A percentile compares a stretch with the other conserved stretches of the same genome.
These are phyloP conservation scores for Deuterostichococcus epilithicus DNA, from an alignment of 139 green algal species.

Conservation along the genomic window DNA sequence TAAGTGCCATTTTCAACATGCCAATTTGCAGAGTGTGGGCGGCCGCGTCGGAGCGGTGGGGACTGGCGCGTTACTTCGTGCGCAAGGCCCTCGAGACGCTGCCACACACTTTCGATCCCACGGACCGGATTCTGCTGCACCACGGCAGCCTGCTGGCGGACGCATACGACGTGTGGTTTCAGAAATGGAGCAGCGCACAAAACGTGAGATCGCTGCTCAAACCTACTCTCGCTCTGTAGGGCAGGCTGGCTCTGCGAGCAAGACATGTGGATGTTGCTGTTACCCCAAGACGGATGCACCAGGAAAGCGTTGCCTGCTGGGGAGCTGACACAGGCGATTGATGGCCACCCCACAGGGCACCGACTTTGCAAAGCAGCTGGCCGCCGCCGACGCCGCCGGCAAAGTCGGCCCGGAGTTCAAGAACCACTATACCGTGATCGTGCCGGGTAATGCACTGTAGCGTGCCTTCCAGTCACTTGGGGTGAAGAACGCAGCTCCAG, in stretches of 20 bases:
- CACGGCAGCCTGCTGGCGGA: slow-evolving; percentile 7
- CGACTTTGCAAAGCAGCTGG: not conserved
- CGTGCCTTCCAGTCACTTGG: too few species aligned
- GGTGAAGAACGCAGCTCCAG: too few species aligned
- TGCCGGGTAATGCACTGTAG: not conserved
- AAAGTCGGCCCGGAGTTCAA: slow-evolving; percentile 7
- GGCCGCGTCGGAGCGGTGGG: not conserved
- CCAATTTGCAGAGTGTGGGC: not conserved
- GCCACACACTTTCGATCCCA: slow-evolving; percentile 8
- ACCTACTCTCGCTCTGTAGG: not conserved
- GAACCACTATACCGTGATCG: slow-evolving; percentile 18
- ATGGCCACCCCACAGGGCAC: not conserved
- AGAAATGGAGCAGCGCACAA: not conserved
- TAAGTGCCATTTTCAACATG: not conserved
- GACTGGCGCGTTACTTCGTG: slow-evolving; percentile 3
- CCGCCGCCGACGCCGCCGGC: slow-evolving; percentile 5
- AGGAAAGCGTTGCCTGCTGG: too few species aligned
- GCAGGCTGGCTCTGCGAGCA: not conserved
- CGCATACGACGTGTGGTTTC: slow-evolving; percentile 9
- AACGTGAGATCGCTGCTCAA: not conserved
- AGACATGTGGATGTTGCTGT: not conserved
- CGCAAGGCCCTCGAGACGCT: slow-evolving; percentile 3
- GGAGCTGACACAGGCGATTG: not conserved
- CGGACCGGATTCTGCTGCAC: slow-evolving; percentile 1
- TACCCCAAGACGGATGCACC: not conserved